These are phyloP conservation scores for Clonostachys solani DNA, from an alignment of 2,329 filamentous ascomycete genomes.

Conservation along the genomic window DNA sequence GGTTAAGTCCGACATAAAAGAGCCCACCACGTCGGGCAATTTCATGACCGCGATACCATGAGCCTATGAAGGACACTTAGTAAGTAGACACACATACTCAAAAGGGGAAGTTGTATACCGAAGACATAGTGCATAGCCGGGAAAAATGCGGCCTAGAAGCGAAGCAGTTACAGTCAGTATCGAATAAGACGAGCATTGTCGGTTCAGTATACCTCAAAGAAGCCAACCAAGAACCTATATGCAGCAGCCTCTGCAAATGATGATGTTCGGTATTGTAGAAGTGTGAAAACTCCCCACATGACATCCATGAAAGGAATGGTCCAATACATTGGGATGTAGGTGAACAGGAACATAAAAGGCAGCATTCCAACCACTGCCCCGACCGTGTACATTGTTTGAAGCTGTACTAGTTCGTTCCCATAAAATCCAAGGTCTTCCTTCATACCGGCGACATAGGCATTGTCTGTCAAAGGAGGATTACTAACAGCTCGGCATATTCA, in stretches of 20 bases:
- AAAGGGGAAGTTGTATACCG: too few relatives aligned
- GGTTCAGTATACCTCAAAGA: conserved; percentile 36
- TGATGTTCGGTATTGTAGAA: conserved; percentile 46
- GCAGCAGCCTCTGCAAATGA: conserved; percentile 44
- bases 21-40: conserved; percentile 42
- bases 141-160: too few relatives aligned
- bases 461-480: conserved; percentile 40
- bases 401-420: conserved; percentile 48
- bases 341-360: conserved; percentile 47
- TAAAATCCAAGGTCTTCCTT: conserved; percentile 45
- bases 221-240: conserved; percentile 50
- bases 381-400: conserved; percentile 39
- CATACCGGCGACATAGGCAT: conserved; percentile 50
- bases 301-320: conserved; percentile 46
- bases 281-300: conserved; percentile 51
- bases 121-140: too few relatives aligned
- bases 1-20: conserved; percentile 43
- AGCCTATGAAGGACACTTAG: conserved; percentile 47
- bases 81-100: conserved; percentile 26
- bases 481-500: conserved; percentile 16
- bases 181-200: too few relatives aligned
- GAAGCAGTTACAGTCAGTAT: too few relatives aligned
- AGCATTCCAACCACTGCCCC: conserved; percentile 47
- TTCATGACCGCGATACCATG: conserved; percentile 45
- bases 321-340: conserved; percentile 36